A percentile compares a stretch with the other conserved stretches of the same genome.
phyloP scores from a whole-genome alignment of 163 green algal genomes.

The Scenedesmus sp. region DNA sequence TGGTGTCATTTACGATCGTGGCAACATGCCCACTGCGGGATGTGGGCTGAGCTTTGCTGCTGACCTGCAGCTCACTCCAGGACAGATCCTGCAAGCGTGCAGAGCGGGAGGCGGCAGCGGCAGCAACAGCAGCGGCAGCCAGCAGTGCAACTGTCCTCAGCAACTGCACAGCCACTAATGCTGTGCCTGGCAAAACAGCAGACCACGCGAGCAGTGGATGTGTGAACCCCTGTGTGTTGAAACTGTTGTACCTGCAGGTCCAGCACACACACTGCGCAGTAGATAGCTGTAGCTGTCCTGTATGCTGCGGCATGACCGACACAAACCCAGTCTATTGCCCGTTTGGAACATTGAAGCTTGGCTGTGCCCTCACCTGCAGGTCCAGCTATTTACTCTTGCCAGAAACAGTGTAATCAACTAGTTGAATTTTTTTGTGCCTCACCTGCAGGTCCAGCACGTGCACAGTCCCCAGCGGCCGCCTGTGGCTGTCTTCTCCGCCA shows the following conservation, averaged over 20 bases:
- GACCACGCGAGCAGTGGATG: too few species aligned
- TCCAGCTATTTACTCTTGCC: too few species aligned
- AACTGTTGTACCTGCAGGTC: too few species aligned
- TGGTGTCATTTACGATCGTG: conserved; percentile 71
- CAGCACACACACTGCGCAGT: background rate
- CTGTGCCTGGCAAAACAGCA: too few species aligned
- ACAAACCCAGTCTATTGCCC: background rate
- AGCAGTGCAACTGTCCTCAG: background rate
- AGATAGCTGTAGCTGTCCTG: background rate
- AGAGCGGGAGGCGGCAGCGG: conserved; percentile 31
- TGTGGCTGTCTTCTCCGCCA: conserved; percentile 89
- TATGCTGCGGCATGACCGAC: background rate
- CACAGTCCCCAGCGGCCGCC: conserved; percentile 84
- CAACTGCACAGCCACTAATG: background rate
- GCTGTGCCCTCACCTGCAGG: too few species aligned
- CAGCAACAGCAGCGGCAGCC: background rate
- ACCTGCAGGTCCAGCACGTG: conserved; percentile 84
- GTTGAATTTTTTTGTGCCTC: too few species aligned
- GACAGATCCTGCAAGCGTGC: background rate
- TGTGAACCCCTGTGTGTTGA: too few species aligned
- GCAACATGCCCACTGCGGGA: conserved; percentile 84
- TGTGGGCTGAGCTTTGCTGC: conserved; percentile 61
- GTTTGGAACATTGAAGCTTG: too few species aligned
- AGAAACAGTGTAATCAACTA: too few species aligned
- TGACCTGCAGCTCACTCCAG: conserved; percentile 18